Base-by-base conservation (phyloP, 2,329 filamentous ascomycete genomes). In the Botrytis sinoallii region DNA sequence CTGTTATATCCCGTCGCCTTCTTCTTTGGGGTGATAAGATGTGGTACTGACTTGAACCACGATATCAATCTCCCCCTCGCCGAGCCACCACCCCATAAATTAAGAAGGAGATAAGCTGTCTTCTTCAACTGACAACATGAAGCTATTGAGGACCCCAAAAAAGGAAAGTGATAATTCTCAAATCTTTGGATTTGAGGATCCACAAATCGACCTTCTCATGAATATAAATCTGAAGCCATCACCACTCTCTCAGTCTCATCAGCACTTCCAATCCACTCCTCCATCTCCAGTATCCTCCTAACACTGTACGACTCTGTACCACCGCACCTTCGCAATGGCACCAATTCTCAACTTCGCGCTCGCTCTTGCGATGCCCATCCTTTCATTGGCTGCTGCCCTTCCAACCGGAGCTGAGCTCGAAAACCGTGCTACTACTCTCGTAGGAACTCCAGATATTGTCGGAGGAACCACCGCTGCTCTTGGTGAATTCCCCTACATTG, bases 401-500 rank as follows among this genome's bases (percentile, higher is more conserved):
- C 52, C 68, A 25, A 46, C 14, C 10, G 57, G 40, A 32, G 35
- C 22, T 7, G 57, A 60, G 6, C 55, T 61, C 9, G 20, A 42
- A n/a, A 32, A 35, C n/a, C 68, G 40, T 35, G 57, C 20, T 9
- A 38, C 20, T 12, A 63, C 38, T 61, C 29, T 29, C 20, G 44
- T 18, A 10, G 55, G 38, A 12, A 57, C 66, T 25, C 35, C 48
- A 32, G 66, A 46, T 32, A 73, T 73, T 52, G 71, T 73, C 10
- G 77, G 77, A 14, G 77, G 77, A 40, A 74, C 61, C 25, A 63
- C 72, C 5, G 76, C 75, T 66, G 48, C 59, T 25, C 46, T 66
- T 32, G 77, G 77, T 12, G 74, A 78, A 67, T 77, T 78, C 35
- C 77, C 77, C 55, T 78, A 74, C 72, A 70, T 77, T 32, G 76